Percentiles rank a stretch among this genome's conserved stretches.
Evolutionary conservation across 2,329 filamentous ascomycete genomes (phyloP).

Genomic region (Orbilia oligospora): DNA sequence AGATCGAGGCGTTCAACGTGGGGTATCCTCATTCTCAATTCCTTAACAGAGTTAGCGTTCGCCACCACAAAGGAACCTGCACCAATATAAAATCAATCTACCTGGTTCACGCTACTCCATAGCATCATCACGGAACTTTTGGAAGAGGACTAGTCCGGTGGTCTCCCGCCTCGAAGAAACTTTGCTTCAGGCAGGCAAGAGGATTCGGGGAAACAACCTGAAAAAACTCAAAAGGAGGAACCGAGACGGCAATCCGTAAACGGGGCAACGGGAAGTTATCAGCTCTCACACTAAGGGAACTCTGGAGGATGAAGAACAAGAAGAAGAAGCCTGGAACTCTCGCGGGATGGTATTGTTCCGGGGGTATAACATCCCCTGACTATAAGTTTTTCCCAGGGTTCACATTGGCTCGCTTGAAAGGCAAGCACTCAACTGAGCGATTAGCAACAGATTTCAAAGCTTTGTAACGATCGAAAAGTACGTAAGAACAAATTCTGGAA

Average conservation of each 20-base stretch:
- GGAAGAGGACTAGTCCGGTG: constrained; percentile 2
- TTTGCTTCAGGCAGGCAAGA: constrained; percentile 34
- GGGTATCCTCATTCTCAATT: constrained; percentile 12
- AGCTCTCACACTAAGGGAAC: background rate
- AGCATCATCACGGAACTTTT: constrained; percentile 15
- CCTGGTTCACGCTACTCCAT: constrained; percentile 42
- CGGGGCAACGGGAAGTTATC: constrained; percentile 49
- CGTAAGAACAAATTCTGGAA: constrained; percentile 20
- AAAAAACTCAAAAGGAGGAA: constrained; percentile 32
- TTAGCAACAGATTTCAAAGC: constrained; percentile 31
- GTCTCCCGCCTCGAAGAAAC: constrained; percentile 10
- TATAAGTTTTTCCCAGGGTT: constrained; percentile 43
- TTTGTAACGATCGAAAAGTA: constrained; percentile 27
- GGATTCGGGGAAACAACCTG: background rate
- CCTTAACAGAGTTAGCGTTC: constrained; percentile 36
- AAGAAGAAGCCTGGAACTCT: constrained; percentile 10
- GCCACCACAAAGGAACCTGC: constrained; percentile 23
- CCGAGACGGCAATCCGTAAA: constrained; percentile 45
- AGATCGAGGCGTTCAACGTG: constrained; percentile 31
- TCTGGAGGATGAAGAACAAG: background rate
- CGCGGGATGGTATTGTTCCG: constrained; percentile 42
- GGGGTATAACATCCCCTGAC: constrained; percentile 47
- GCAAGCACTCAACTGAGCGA: constrained; percentile 26
- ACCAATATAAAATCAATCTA: constrained; percentile 41
- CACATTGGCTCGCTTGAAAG: constrained; percentile 46